A percentile compares a stretch with the other conserved stretches of the same genome.
Evolutionary conservation across 495 filamentous ascomycete genomes (phyloP).

Genomic region (Annulohypoxylon maeteangense): DNA sequence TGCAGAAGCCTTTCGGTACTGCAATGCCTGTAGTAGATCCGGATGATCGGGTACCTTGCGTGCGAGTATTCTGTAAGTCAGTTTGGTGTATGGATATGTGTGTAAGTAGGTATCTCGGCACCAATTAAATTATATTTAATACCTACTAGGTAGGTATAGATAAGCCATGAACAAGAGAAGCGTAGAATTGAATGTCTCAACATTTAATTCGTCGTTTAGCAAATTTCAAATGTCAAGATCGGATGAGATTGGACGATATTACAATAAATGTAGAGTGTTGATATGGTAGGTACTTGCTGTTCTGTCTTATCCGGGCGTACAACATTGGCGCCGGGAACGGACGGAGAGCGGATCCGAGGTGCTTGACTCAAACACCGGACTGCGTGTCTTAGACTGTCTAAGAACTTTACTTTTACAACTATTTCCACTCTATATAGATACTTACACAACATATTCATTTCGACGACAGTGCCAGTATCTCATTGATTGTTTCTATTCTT

Average conservation of each 20-base stretch:
- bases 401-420: slow-evolving; percentile 20
- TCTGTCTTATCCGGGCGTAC: background rate
- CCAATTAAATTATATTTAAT: no score
- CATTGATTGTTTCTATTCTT: background rate
- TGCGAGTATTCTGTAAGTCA: background rate
- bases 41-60: slow-evolving; percentile 34
- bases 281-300: no score
- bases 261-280: background rate
- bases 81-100: background rate
- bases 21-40: slow-evolving; percentile 33
- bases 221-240: background rate
- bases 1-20: slow-evolving; percentile 27
- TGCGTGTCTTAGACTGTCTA: background rate
- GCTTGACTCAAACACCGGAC: slow-evolving; percentile 13
- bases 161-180: no score
- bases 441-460: slow-evolving; percentile 8
- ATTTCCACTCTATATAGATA: slow-evolving; percentile 3
- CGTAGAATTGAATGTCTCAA: background rate
- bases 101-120: no score
- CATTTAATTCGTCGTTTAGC: background rate
- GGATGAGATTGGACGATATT: background rate
- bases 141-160: no score
- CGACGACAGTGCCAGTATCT: slow-evolving; percentile 1
- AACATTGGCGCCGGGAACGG: slow-evolving; percentile 19
- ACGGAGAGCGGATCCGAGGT: slow-evolving; percentile 7